Base-by-base conservation (phyloP, 1,284 basidiomycete species). In the Cutaneotrichosporon sp. region DNA sequence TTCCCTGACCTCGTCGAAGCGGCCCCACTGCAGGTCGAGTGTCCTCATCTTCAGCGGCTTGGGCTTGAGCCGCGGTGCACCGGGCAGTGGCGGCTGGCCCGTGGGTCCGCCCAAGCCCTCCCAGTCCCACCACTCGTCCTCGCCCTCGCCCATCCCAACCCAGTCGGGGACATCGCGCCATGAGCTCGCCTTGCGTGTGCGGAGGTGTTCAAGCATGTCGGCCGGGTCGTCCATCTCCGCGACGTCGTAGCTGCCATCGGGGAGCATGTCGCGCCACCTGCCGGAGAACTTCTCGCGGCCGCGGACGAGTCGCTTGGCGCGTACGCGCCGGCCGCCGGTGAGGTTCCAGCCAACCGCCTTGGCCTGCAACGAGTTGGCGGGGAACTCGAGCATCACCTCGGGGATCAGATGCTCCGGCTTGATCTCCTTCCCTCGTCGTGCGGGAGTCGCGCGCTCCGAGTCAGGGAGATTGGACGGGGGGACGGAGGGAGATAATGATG, bases 191-290 rank as follows among this genome's bases (percentile, higher is more conserved):
- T 36, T 36, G 36, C 45, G 36, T 20, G 27, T 42, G 7, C 64
- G 58, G 58, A 67, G 9, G 18, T 51, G 24, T 22, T 65, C 67
- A 25, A 80, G 66, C 27, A 75, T 60, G 8, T 62, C 59, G 2
- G 68, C 62, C 2, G 71, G 62, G 43, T 80, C 76, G 24, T 80
- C 79, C 68, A 76, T 73, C 63, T 80, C 79, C 6, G 73, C 71
- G 2, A 80, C 52, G 63, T 77, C 73, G 18, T 75, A 67, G 50
- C 71, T 72, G 0, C 79, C 78, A 56, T 78, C 76, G 22, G 66
- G 50, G 18, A 67, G 67, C 67, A 70, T 78, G 57, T 79, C 71
- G 34, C 78, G 60, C 79, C 79, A 80, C 54, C 74, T 74, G 10
- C 79, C 79, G 20, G 55, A 53, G 59, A 79, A 80, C 50, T 71